Evolutionary conservation across 495 filamentous ascomycete genomes (phyloP), one percentile per base, ranked within the genome.

Genomic region (Geopyxis carbonaria): DNA sequence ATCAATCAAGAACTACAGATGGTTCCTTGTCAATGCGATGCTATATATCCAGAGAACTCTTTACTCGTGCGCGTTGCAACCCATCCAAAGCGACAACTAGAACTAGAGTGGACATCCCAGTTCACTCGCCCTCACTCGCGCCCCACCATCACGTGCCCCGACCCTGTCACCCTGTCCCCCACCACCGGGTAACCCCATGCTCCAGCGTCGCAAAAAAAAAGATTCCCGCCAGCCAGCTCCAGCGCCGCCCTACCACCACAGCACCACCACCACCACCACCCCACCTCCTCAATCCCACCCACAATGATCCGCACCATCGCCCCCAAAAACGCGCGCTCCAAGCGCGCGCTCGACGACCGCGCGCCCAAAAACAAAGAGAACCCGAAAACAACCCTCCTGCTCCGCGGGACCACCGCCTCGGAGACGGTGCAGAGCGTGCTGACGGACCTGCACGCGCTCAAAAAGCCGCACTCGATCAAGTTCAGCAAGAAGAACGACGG

Each of bases 401-500:
- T 97, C 46, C 77, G 79, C 44, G 82, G 81, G 46, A 80, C 78
- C 31, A 77, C 73, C 57, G 82, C 78, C 53, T 83, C 78, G 10
- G 68, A 80, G 44, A 61, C 85, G 22, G 64, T 80, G 45, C 75
- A 91, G 59, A 75, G 80, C 46, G 76, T 82, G 28, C 62, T 93
- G 39, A 75, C 70, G 40, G 85, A 93, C 50, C 70, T 97, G 27
- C 68, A 84, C 58, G 69, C 78, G 18, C 63, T 95, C 51, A 80
- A 84, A 43, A 72, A 77, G 43, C 81, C 82, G 5, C 59, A 82
- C 45, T 72, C 75, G 15, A 69, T 84, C 57, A 82, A 83, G 39
- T 93, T 97, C 66, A 78, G 70, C 59, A 95, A 94, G 67, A 93
- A 92, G 63, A 97, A 97, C 58, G n/a, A n/a, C n/a, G 64, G 70